Conservation (phyloP, 495 filamentous ascomycete species). For the Lophium mytilinum region DNA sequence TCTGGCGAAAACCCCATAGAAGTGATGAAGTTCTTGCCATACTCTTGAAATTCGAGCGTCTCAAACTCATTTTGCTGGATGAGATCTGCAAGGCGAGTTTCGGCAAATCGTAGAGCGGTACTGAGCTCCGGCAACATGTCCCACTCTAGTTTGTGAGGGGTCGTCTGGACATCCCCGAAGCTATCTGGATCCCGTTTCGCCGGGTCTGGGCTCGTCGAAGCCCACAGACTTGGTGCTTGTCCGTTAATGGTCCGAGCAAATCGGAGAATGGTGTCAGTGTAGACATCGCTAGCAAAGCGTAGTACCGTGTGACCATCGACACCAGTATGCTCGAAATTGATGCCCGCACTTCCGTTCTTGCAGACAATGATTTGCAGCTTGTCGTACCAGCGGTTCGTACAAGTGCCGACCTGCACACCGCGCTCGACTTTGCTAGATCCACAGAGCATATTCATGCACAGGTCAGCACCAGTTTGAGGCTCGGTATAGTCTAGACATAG, state of each 20-base stretch:
- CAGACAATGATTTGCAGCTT: constrained; percentile 99
- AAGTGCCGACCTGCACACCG: constrained; percentile 93
- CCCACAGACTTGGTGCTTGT: constrained; percentile 84
- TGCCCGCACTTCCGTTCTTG: constrained; percentile 94
- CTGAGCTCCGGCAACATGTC: constrained; percentile 89
- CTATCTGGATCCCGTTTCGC: constrained; percentile 86
- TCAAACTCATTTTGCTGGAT: constrained; percentile 96
- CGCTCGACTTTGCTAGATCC: constrained; percentile 85
- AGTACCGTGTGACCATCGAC: constrained; percentile 97
- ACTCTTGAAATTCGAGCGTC: constrained; percentile 79
- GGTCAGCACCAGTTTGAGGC: constrained; percentile 64
- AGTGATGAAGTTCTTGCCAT: constrained; percentile 96
- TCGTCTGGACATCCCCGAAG: constrained; percentile 92
- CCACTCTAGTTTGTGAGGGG: constrained; percentile 95
- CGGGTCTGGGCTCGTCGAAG: constrained; percentile 83
- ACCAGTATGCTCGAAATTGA: constrained; percentile 98
- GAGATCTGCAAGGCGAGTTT: constrained; percentile 87
- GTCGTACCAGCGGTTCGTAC: constrained; percentile 98
- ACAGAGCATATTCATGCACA: constrained; percentile 97
- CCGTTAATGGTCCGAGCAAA: constrained; percentile 96
- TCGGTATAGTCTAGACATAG: constrained; percentile 90
- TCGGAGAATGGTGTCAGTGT: constrained; percentile 95
- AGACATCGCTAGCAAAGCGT: constrained; percentile 90
- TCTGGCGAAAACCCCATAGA: constrained; percentile 95
- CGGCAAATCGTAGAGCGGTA: constrained; percentile 88